These are phyloP conservation scores for Penicillium sp. DNA, from an alignment of 2,329 filamentous ascomycete species.

Conservation along the genomic window DNA sequence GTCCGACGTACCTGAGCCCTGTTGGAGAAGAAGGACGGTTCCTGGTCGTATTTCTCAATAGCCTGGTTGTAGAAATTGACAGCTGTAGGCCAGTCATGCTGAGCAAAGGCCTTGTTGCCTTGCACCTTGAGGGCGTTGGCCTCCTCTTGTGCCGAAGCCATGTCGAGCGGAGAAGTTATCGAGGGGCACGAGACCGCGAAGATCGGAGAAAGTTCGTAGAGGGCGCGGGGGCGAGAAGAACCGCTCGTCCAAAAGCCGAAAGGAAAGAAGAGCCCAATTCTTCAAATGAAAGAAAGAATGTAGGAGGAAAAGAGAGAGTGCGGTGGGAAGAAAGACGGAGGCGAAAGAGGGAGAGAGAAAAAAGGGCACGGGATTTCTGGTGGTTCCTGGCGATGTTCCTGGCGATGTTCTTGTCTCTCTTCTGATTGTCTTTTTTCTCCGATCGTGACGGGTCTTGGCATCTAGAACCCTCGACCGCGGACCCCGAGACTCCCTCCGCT, in stretches of 20 bases:
- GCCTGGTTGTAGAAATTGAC: conserved; percentile 85
- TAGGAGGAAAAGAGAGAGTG: conserved; percentile 9
- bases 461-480: conserved; percentile 33
- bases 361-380: conserved; percentile 1
- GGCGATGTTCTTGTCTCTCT: conserved; percentile 11
- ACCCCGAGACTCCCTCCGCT: conserved; percentile 13
- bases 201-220: conserved; percentile 24
- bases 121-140: conserved; percentile 87
- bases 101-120: conserved; percentile 90
- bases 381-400: conserved; percentile 27
- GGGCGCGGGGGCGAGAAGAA: conserved; percentile 9
- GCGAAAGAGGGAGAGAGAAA: background rate
- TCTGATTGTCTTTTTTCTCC: conserved; percentile 26
- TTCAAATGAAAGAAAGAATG: background rate
- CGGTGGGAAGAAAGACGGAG: conserved; percentile 12
- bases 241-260: background rate
- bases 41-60: conserved; percentile 79
- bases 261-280: conserved; percentile 15
- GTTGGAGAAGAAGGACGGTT: conserved; percentile 93
- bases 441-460: conserved; percentile 40
- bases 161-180: conserved; percentile 31
- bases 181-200: conserved; percentile 37
- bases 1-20: conserved; percentile 77
- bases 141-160: conserved; percentile 63
- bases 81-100: conserved; percentile 83